Percentiles rank a stretch among this genome's conserved stretches.
Conservation (phyloP, 257 asterid genomes). For the Fraxinus quadrangulata region DNA sequence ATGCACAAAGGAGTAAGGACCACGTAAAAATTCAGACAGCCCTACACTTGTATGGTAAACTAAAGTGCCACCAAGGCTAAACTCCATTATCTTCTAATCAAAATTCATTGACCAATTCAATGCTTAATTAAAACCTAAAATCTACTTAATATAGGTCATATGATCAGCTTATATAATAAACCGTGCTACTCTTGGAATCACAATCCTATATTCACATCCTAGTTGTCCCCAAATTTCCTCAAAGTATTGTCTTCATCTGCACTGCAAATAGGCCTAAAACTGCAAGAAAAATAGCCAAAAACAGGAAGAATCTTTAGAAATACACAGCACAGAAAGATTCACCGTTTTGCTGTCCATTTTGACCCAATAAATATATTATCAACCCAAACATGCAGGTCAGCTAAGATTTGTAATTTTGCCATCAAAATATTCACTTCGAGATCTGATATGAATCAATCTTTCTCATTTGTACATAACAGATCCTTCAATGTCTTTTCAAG, state of each 20-base stretch:
- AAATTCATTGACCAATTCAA: constrained; percentile 14
- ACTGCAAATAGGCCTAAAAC: constrained; percentile 23
- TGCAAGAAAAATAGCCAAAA: constrained; percentile 18
- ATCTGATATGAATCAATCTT: constrained; percentile 21
- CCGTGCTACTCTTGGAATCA: constrained; percentile 34
- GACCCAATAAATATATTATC: constrained; percentile 45
- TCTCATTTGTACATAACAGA: constrained; percentile 36
- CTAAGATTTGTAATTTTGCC: constrained; percentile 31
- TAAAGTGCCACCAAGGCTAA: constrained; percentile 36
- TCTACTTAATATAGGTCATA: constrained; percentile 35
- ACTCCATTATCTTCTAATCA: background rate
- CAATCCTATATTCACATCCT: constrained; percentile 38
- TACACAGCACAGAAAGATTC: constrained; percentile 59
- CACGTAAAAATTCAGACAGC: constrained; percentile 15
- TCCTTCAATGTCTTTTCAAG: constrained; percentile 56
- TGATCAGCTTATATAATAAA: constrained; percentile 36
- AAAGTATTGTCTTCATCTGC: constrained; percentile 34
- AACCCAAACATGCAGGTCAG: constrained; percentile 71
- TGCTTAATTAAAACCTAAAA: constrained; percentile 3
- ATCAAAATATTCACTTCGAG: constrained; percentile 37
- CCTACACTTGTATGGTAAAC: constrained; percentile 36
- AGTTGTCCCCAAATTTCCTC: constrained; percentile 41
- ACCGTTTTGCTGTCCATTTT: constrained; percentile 44
- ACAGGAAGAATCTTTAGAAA: constrained; percentile 33
- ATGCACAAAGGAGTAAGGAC: background rate